Evolutionary conservation across 2,329 filamentous ascomycete genomes (phyloP).

Genomic region (Neonectria neomacrospora): DNA sequence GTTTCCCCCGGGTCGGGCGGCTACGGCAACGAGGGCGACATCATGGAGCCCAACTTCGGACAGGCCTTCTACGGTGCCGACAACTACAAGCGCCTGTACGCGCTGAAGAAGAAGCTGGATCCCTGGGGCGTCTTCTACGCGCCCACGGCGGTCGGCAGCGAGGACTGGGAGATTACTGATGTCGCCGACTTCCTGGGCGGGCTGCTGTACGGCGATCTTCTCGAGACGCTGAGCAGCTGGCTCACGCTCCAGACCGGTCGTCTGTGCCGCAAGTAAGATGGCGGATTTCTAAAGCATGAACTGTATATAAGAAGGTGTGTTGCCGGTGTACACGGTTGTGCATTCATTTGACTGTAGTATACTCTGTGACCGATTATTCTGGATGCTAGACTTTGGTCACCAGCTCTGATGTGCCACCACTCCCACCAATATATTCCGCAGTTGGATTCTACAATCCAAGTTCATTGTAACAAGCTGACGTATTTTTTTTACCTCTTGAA

Average conservation of each 20-base stretch:
- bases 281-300: not conserved
- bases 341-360: not conserved
- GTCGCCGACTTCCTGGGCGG: conserved; percentile 14
- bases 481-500: not conserved
- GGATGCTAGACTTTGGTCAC: not conserved
- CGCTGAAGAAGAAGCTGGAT: conserved; percentile 48
- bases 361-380: not conserved
- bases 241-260: conserved; percentile 32
- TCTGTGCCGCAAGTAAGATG: conserved; percentile 25
- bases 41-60: conserved; percentile 47
- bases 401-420: too few relatives aligned
- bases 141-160: conserved; percentile 32
- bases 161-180: conserved; percentile 29
- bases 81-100: conserved; percentile 43
- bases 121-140: conserved; percentile 44
- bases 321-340: not conserved
- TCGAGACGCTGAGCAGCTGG: conserved; percentile 31
- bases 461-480: not conserved
- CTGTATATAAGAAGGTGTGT: conserved; percentile 3
- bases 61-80: conserved; percentile 46
- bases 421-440: not conserved
- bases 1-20: conserved; percentile 39
- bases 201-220: conserved; percentile 23
- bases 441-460: not conserved
- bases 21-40: conserved; percentile 49